Conservation (phyloP, 2,329 filamentous ascomycete species). For the Paecilomyces sp. region DNA sequence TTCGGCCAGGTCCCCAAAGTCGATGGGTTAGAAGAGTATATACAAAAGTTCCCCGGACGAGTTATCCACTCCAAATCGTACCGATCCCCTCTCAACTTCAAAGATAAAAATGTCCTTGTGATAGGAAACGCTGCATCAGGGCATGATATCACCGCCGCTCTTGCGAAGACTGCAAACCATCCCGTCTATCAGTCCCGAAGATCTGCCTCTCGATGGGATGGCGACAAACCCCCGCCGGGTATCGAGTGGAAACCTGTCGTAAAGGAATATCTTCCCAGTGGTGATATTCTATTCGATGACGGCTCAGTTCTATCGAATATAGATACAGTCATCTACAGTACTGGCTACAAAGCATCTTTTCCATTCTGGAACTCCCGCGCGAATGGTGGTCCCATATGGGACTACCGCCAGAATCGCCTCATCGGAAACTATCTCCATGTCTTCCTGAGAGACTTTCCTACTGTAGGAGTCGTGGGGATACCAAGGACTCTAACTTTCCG, state of each 20-base stretch:
- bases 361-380: slow-evolving; percentile 45
- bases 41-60: slow-evolving; percentile 31
- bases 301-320: slow-evolving; percentile 44
- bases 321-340: slow-evolving; percentile 56
- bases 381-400: slow-evolving; percentile 41
- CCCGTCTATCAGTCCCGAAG: slow-evolving; percentile 49
- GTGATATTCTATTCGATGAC: slow-evolving; percentile 49
- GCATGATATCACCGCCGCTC: slow-evolving; percentile 49
- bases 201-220: slow-evolving; percentile 46
- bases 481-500: slow-evolving; percentile 48
- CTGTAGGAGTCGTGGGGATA: slow-evolving; percentile 44
- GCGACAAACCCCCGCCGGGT: slow-evolving; percentile 38
- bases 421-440: slow-evolving; percentile 46
- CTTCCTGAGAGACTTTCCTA: slow-evolving; percentile 44
- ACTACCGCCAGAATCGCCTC: slow-evolving; percentile 42
- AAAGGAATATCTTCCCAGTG: slow-evolving; percentile 31
- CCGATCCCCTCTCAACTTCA: slow-evolving; percentile 30
- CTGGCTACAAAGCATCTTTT: slow-evolving; percentile 44
- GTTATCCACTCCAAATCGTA: slow-evolving; percentile 43
- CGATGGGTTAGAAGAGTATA: slow-evolving; percentile 36
- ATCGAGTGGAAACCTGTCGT: slow-evolving; percentile 51
- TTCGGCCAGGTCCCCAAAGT: slow-evolving; percentile 39
- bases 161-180: slow-evolving; percentile 32
- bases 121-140: slow-evolving; percentile 57
- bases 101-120: slow-evolving; percentile 44